Conservation (phyloP, 2,329 filamentous ascomycete genomes). For the Cladobotryum protrusum region DNA sequence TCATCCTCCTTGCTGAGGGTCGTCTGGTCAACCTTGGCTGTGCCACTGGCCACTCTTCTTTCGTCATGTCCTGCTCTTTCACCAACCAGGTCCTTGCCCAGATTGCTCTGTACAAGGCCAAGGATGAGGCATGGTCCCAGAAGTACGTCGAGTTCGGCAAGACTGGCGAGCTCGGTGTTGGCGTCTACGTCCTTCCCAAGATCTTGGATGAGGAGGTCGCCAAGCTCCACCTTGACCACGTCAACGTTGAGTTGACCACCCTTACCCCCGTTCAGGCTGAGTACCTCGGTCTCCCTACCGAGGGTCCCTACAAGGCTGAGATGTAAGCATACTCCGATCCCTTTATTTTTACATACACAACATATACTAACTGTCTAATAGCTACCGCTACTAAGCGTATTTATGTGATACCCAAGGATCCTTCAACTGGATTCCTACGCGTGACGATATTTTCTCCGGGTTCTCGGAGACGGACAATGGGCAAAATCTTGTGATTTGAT, state of each 20-base stretch:
- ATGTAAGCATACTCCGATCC: slow-evolving; percentile 52
- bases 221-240: slow-evolving; percentile 83
- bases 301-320: slow-evolving; percentile 95
- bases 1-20: slow-evolving; percentile 97
- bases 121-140: slow-evolving; percentile 77
- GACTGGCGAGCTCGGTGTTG: slow-evolving; percentile 79
- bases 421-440: slow-evolving; percentile 35
- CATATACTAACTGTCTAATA: slow-evolving; percentile 17
- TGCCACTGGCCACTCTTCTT: slow-evolving; percentile 97
- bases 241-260: slow-evolving; percentile 88
- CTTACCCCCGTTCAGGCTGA: slow-evolving; percentile 84
- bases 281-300: slow-evolving; percentile 78
- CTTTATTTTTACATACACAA: neutral
- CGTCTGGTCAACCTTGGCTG: slow-evolving; percentile 99
- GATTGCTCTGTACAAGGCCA: slow-evolving; percentile 95
- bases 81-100: slow-evolving; percentile 99
- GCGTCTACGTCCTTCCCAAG: slow-evolving; percentile 95
- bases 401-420: slow-evolving; percentile 30
- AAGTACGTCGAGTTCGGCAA: slow-evolving; percentile 97
- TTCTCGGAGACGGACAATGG: slow-evolving; percentile 26
- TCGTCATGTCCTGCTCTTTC: slow-evolving; percentile 99
- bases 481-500: slow-evolving; percentile 30
- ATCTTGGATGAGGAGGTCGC: slow-evolving; percentile 98
- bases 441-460: slow-evolving; percentile 28
- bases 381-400: slow-evolving; percentile 40